A percentile compares a stretch with the other conserved stretches of the same genome.
Evolutionary conservation across 192 early-diverging fungal genomes (phyloP).

Genomic region (Pecoramyces ruminantium): DNA sequence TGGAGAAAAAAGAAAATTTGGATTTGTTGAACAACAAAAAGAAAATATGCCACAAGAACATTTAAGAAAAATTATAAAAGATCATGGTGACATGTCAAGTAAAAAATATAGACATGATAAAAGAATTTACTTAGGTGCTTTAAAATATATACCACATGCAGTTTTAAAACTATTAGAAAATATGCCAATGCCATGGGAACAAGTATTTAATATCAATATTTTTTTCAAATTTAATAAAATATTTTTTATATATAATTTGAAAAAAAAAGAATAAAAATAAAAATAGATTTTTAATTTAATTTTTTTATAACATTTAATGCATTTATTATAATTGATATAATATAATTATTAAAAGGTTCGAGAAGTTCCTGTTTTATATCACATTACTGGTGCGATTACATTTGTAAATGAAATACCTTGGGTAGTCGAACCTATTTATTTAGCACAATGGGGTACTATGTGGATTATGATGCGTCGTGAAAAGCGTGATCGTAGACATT

Average conservation of each 20-base stretch:
- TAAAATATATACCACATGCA: slow-evolving; percentile 97
- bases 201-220: too few relatives aligned
- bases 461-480: slow-evolving; percentile 99
- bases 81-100: slow-evolving; percentile 97
- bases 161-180: slow-evolving; percentile 95
- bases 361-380: slow-evolving; percentile 91
- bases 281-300: too few relatives aligned
- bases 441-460: slow-evolving; percentile 98
- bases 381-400: slow-evolving; percentile 95
- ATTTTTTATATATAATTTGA: too few relatives aligned
- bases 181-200: slow-evolving; percentile 99
- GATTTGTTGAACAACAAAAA: slow-evolving; percentile 85
- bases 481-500: slow-evolving; percentile 91
- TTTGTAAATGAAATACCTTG: slow-evolving; percentile 94
- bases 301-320: too few relatives aligned
- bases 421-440: slow-evolving; percentile 94
- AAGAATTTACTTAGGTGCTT: slow-evolving; percentile 91
- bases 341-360: slow-evolving; percentile 25
- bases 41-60: slow-evolving; percentile 95
- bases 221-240: too few relatives aligned
- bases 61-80: slow-evolving; percentile 94
- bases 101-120: slow-evolving; percentile 96
- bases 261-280: too few relatives aligned
- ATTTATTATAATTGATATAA: too few relatives aligned
- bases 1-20: slow-evolving; percentile 85